These are phyloP conservation scores for Aspergillus ostianus DNA, from an alignment of 495 filamentous ascomycete species.

Conservation along the genomic window DNA sequence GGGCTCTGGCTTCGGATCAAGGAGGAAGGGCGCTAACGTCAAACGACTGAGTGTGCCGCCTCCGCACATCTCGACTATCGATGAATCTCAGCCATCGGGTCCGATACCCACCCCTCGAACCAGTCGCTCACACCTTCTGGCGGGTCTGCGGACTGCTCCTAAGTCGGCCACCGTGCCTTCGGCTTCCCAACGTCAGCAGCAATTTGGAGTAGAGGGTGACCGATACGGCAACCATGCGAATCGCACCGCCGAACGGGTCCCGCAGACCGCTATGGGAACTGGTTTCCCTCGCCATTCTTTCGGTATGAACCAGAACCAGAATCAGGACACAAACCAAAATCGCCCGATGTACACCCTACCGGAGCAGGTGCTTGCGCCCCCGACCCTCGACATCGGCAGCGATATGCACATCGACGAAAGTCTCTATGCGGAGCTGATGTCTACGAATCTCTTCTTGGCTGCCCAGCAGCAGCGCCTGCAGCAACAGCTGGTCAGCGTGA, in stretches of 20 bases:
- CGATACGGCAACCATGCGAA: conserved; percentile 43
- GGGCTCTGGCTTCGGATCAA: conserved; percentile 76
- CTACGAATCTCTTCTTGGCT: conserved; percentile 80
- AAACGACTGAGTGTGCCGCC: conserved; percentile 74
- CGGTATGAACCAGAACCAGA: conserved; percentile 41
- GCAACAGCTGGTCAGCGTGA: conserved; percentile 58
- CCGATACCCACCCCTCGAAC: conserved; percentile 75
- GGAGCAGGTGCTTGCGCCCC: conserved; percentile 85
- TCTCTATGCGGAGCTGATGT: conserved; percentile 77
- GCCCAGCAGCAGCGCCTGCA: conserved; percentile 85
- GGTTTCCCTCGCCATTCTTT: conserved; percentile 53
- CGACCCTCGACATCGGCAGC: conserved; percentile 64
- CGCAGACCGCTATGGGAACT: conserved; percentile 62
- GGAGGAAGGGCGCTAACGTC: conserved; percentile 75
- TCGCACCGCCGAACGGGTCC: conserved; percentile 47
- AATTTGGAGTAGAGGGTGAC: conserved; percentile 45
- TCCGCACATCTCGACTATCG: conserved; percentile 60
- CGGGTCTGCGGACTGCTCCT: conserved; percentile 88
- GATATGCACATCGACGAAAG: conserved; percentile 76
- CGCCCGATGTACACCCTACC: conserved; percentile 66
- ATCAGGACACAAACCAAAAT: conserved; percentile 33
- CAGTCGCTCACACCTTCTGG: conserved; percentile 90
- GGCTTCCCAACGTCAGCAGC: conserved; percentile 53
- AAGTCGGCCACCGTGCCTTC: conserved; percentile 78
- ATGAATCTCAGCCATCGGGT: conserved; percentile 59